Evolutionary conservation across 129 eudicot species (phyloP).

Genomic region (Scalesia atractyloides): DNA sequence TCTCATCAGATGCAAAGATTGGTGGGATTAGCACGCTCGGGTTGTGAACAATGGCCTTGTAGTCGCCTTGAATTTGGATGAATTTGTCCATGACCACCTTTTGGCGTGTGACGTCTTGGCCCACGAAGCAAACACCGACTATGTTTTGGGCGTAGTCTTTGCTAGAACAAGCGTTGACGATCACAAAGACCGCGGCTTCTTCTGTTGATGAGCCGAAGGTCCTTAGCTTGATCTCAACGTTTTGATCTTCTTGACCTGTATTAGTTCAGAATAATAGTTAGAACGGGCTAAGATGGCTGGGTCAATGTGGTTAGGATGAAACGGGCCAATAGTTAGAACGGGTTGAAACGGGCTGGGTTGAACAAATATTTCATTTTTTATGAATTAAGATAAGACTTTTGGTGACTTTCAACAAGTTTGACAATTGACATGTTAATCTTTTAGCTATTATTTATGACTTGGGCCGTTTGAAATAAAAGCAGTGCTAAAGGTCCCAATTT

Average conservation of each 20-base stretch:
- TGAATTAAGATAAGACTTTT: background rate
- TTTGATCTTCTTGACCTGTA: constrained; percentile 90
- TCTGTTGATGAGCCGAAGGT: constrained; percentile 51
- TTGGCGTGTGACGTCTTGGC: constrained; percentile 87
- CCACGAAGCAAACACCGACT: constrained; percentile 88
- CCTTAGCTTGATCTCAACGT: constrained; percentile 73
- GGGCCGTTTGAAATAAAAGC: no score
- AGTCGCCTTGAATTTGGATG: constrained; percentile 86
- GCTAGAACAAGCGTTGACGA: constrained; percentile 91
- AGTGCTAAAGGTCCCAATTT: no score
- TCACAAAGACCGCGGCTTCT: constrained; percentile 55
- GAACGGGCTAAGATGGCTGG: background rate
- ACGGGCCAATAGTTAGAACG: background rate
- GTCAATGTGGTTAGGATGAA: background rate
- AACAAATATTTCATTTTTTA: background rate
- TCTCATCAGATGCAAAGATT: constrained; percentile 89
- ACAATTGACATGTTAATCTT: background rate
- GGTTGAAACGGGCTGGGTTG: background rate
- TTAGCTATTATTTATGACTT: background rate
- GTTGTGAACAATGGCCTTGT: constrained; percentile 78
- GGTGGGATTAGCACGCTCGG: constrained; percentile 89
- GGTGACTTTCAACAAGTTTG: background rate
- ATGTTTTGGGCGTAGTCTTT: constrained; percentile 65
- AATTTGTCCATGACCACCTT: constrained; percentile 77
- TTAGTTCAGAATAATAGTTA: background rate